Evolutionary conservation across 208 protist genomes (phyloP).

Genomic region (Acanthamoeba castellanii): DNA sequence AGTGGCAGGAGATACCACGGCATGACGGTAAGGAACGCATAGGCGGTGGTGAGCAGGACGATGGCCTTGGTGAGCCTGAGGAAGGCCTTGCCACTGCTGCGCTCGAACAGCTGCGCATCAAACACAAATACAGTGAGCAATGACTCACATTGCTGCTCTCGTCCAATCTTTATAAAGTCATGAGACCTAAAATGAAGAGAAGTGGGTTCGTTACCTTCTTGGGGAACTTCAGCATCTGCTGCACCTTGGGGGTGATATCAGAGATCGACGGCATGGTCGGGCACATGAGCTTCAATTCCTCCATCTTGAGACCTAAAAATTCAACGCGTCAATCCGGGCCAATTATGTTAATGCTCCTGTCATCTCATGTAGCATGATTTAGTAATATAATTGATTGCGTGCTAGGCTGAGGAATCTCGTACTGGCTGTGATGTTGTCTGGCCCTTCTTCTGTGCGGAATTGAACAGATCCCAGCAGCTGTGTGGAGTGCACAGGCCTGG

Average conservation of each 20-base stretch:
- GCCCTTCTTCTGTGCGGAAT: background rate
- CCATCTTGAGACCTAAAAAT: background rate
- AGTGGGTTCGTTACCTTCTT: constrained; percentile 19
- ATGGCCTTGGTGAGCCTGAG: constrained; percentile 58
- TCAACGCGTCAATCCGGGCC: too few species aligned
- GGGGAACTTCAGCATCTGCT: constrained; percentile 62
- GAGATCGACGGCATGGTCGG: constrained; percentile 17
- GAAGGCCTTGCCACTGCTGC: constrained; percentile 68
- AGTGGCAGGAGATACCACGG: constrained; percentile 80
- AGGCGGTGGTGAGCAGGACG: constrained; percentile 27
- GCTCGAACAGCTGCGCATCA: constrained; percentile 53
- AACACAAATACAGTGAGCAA: background rate
- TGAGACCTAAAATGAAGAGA: too few species aligned
- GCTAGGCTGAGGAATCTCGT: background rate
- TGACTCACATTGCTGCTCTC: too few species aligned
- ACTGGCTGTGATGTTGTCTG: background rate
- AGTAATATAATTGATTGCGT: too few species aligned
- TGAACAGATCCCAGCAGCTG: background rate
- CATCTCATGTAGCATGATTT: too few species aligned
- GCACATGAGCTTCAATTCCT: constrained; percentile 48
- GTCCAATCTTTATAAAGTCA: background rate
- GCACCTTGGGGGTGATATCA: constrained; percentile 11
- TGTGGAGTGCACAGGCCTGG: background rate
- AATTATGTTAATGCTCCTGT: too few species aligned
- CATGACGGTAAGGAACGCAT: constrained; percentile 56